phyloP scores from a whole-genome alignment of 2,329 filamentous ascomycete species.

The Camptophora hylomeconis region DNA sequence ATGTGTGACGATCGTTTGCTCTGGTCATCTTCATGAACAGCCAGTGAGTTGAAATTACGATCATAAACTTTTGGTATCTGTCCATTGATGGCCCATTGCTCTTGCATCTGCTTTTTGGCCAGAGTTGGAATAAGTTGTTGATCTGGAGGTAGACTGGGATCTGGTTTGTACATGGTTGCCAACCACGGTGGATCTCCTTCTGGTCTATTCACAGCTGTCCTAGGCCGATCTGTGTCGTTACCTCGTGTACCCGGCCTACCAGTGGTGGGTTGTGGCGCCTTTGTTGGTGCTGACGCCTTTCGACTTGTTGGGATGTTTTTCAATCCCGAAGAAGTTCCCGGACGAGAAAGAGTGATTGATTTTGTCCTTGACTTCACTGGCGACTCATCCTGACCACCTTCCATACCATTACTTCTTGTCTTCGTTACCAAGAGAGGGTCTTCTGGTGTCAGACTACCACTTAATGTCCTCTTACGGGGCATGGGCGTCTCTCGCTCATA shows the following conservation, averaged over 20 bases:
- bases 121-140: slow-evolving; percentile 93
- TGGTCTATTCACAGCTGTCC: slow-evolving; percentile 52
- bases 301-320: slow-evolving; percentile 28
- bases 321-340: slow-evolving; percentile 19
- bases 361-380: slow-evolving; percentile 17
- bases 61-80: slow-evolving; percentile 77
- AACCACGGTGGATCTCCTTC: slow-evolving; percentile 97
- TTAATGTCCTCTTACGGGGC: slow-evolving; percentile 45
- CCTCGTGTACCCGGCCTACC: slow-evolving; percentile 50
- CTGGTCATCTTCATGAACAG: slow-evolving; percentile 25
- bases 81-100: slow-evolving; percentile 88
- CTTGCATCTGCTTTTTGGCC: slow-evolving; percentile 78
- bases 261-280: slow-evolving; percentile 26
- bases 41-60: slow-evolving; percentile 73
- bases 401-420: slow-evolving; percentile 32
- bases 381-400: slow-evolving; percentile 11
- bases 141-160: slow-evolving; percentile 83
- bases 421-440: slow-evolving; percentile 47
- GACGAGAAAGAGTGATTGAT: slow-evolving; percentile 19
- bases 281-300: slow-evolving; percentile 26
- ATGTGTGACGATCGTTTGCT: slow-evolving; percentile 8
- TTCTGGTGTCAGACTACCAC: slow-evolving; percentile 45
- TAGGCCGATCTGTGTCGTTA: slow-evolving; percentile 38
- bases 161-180: slow-evolving; percentile 86
- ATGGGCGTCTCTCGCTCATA: slow-evolving; percentile 62